Evolutionary conservation across 129 eudicot genomes (phyloP).

Genomic region (Flaveria brownii): DNA sequence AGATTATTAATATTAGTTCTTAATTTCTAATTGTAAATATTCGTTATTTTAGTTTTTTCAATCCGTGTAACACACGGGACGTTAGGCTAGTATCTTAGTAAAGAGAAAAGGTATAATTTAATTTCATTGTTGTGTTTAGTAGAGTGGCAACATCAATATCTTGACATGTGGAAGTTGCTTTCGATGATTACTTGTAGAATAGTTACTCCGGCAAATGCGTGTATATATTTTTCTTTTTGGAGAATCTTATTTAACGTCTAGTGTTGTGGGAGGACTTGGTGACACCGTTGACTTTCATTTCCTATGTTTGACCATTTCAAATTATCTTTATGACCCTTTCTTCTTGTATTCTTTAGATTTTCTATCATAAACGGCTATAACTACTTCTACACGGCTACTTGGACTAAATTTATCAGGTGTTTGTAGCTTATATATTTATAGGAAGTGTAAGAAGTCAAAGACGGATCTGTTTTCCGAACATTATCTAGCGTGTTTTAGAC

Average conservation of each 20-base stretch:
- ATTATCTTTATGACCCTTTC: slow-evolving; percentile 30
- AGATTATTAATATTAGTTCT: no score
- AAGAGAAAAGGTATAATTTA: background rate
- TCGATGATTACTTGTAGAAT: slow-evolving; percentile 27
- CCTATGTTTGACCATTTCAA: slow-evolving; percentile 27
- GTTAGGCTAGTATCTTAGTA: no score
- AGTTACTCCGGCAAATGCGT: slow-evolving; percentile 25
- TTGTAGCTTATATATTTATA: no score
- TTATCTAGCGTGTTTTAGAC: no score
- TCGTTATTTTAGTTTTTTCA: no score
- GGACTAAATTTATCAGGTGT: no score
- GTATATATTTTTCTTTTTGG: background rate
- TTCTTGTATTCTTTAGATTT: background rate
- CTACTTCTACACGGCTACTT: background rate
- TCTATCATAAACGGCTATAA: slow-evolving; percentile 11
- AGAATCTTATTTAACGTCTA: slow-evolving; percentile 29
- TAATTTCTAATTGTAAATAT: no score
- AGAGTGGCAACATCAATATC: slow-evolving; percentile 22
- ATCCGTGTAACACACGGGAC: no score
- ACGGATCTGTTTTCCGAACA: no score
- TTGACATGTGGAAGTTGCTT: slow-evolving; percentile 30
- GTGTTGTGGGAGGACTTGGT: slow-evolving; percentile 25
- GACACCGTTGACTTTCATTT: slow-evolving; percentile 25
- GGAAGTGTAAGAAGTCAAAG: no score
- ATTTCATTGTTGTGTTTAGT: background rate